Evolutionary conservation across 495 filamentous ascomycete genomes (phyloP).

Genomic region (Cryomyces minteri): DNA sequence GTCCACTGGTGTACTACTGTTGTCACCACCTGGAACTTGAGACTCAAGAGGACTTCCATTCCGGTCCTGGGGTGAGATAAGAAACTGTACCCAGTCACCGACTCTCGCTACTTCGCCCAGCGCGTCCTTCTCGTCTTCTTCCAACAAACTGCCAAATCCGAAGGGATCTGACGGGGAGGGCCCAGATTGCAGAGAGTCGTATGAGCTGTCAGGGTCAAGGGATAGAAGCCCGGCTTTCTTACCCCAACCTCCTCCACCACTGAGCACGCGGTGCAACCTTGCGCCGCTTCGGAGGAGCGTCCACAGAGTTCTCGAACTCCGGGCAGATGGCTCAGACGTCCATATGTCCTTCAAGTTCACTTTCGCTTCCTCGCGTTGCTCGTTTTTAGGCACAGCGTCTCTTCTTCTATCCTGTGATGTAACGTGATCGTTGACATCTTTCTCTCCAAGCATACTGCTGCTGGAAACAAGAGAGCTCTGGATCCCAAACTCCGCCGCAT

Average conservation of each 20-base stretch:
- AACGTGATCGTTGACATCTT: conserved; percentile 7
- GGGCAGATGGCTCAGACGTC: too few species aligned
- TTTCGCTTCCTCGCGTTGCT: too few species aligned
- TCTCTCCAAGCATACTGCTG: background rate
- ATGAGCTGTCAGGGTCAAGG: conserved; percentile 47
- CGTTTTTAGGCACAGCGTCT: too few species aligned
- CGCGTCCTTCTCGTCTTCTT: conserved; percentile 1
- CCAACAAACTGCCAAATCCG: background rate
- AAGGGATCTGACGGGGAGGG: too few species aligned
- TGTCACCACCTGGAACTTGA: too few species aligned
- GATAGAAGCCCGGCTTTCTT: conserved; percentile 68
- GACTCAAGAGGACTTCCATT: too few species aligned
- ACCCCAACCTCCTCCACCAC: conserved; percentile 85
- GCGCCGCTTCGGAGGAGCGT: conserved; percentile 5
- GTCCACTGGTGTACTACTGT: background rate
- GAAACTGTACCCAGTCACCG: conserved; percentile 10
- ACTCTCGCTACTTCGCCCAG: conserved; percentile 8
- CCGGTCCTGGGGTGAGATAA: conserved; percentile 1
- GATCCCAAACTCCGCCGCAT: too few species aligned
- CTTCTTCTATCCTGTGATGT: background rate
- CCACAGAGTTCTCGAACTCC: too few species aligned
- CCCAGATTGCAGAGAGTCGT: background rate
- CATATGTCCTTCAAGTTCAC: too few species aligned
- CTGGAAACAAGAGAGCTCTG: background rate
- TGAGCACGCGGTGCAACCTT: conserved; percentile 31